These are phyloP conservation scores for Metarhizium brunneum DNA, from an alignment of 2,329 filamentous ascomycete genomes.

Conservation along the genomic window DNA sequence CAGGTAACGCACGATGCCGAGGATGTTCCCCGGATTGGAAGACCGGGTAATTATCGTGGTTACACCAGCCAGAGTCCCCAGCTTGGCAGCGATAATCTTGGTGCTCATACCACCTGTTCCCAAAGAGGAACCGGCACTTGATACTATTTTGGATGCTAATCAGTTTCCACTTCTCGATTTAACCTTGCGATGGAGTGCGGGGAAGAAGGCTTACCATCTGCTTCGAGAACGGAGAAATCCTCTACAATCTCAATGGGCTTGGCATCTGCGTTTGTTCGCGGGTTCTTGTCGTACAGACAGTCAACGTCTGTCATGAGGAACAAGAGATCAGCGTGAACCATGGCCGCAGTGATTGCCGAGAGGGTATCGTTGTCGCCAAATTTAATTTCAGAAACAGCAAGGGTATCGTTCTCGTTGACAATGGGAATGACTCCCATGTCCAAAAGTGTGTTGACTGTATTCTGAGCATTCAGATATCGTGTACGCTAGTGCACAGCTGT, in stretches of 20 bases:
- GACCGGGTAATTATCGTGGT: constrained; percentile 93
- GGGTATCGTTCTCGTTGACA: constrained; percentile 96
- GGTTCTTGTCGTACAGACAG: constrained; percentile 94
- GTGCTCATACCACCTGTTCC: constrained; percentile 97
- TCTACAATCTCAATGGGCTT: constrained; percentile 86
- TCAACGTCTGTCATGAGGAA: constrained; percentile 99
- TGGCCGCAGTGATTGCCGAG: constrained; percentile 90
- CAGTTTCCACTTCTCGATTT: constrained; percentile 6
- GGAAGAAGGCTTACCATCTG: constrained; percentile 52
- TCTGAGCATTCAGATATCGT: constrained; percentile 93
- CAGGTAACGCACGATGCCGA: constrained; percentile 74
- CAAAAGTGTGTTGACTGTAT: constrained; percentile 81
- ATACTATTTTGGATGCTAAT: constrained; percentile 44
- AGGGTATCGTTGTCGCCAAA: constrained; percentile 98
- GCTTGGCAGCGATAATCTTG: constrained; percentile 86
- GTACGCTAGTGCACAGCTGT: constrained; percentile 48
- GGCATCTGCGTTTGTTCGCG: constrained; percentile 74
- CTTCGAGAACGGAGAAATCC: constrained; percentile 73
- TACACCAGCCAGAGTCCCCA: constrained; percentile 89
- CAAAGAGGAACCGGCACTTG: constrained; percentile 75
- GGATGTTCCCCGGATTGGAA: constrained; percentile 86
- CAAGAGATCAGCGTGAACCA: constrained; percentile 93
- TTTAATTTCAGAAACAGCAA: constrained; percentile 97
- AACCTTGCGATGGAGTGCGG: neutral
- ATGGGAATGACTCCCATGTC: constrained; percentile 96